phyloP scores from a whole-genome alignment of 2,329 filamentous ascomycete species.

The Aspergillus carbonarius region DNA sequence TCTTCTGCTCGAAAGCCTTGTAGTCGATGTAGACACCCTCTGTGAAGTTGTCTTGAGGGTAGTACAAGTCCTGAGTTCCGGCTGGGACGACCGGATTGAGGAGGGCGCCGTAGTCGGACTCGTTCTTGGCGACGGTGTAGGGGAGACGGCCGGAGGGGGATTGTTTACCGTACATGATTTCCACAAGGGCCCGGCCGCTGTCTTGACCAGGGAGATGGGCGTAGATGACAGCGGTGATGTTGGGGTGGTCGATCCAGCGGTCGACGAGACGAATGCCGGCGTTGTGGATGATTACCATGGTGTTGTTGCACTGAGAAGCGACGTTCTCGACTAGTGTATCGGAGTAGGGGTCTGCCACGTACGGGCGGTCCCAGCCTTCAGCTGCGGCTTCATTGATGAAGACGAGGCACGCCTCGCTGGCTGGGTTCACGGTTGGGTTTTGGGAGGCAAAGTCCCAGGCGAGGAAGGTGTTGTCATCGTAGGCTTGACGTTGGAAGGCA shows the following conservation, averaged over 20 bases:
- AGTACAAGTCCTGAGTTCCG: background rate
- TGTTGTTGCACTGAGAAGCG: constrained; percentile 60
- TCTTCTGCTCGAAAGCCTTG: constrained; percentile 7
- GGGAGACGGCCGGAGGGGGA: constrained; percentile 32
- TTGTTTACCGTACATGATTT: constrained; percentile 56
- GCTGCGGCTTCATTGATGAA: constrained; percentile 56
- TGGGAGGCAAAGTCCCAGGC: constrained; percentile 59
- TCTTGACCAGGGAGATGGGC: constrained; percentile 65
- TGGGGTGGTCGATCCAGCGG: constrained; percentile 59
- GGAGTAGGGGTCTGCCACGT: constrained; percentile 40
- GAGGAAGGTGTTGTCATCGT: constrained; percentile 57
- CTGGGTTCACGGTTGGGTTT: constrained; percentile 49
- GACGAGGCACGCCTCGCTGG: constrained; percentile 44
- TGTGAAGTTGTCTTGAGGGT: constrained; percentile 12
- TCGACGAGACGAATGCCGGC: constrained; percentile 58
- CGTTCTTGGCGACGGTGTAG: constrained; percentile 59
- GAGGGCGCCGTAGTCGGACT: constrained; percentile 53
- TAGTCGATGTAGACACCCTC: constrained; percentile 16
- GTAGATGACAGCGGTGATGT: constrained; percentile 63
- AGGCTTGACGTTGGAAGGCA: constrained; percentile 53
- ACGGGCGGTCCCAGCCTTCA: constrained; percentile 37
- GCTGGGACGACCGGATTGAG: background rate
- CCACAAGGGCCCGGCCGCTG: constrained; percentile 55
- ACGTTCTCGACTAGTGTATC: constrained; percentile 58
- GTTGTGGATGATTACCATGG: constrained; percentile 65